Conservation (phyloP, 2,329 filamentous ascomycete species). For the Colletotrichum salicis region DNA sequence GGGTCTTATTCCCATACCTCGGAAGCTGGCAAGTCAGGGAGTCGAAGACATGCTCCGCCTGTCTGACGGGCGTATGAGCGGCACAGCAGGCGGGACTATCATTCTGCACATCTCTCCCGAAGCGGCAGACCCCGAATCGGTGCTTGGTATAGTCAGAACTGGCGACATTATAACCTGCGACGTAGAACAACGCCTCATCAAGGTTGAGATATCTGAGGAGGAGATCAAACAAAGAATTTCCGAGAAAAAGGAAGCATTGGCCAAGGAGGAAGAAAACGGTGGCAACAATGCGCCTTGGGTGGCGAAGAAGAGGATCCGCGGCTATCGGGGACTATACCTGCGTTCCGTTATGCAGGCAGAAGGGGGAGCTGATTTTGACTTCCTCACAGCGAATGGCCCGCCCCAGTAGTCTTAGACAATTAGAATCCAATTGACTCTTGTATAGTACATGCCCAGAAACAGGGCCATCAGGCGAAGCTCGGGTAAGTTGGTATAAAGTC, state of each 20-base stretch:
- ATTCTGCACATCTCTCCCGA: constrained; percentile 90
- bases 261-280: constrained; percentile 49
- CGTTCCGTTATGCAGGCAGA: constrained; percentile 69
- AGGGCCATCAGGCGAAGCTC: background rate
- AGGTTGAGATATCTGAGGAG: constrained; percentile 71
- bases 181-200: constrained; percentile 71
- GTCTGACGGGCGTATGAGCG: constrained; percentile 88
- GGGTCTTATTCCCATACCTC: constrained; percentile 70
- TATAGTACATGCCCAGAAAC: background rate
- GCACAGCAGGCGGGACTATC: constrained; percentile 89
- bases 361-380: constrained; percentile 70
- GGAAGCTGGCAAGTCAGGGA: constrained; percentile 80
- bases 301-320: constrained; percentile 55
- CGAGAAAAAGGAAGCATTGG: constrained; percentile 57
- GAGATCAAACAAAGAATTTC: constrained; percentile 73
- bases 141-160: constrained; percentile 79
- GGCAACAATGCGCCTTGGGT: constrained; percentile 45
- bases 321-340: constrained; percentile 70
- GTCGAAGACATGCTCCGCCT: constrained; percentile 84
- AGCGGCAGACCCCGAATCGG: constrained; percentile 78
- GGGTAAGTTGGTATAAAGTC: constrained; percentile 47
- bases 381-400: constrained; percentile 57
- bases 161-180: constrained; percentile 86
- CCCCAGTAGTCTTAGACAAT: background rate
- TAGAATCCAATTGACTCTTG: background rate